phyloP scores from a whole-genome alignment of 208 protist species.

The Leishmania tarentolae region DNA sequence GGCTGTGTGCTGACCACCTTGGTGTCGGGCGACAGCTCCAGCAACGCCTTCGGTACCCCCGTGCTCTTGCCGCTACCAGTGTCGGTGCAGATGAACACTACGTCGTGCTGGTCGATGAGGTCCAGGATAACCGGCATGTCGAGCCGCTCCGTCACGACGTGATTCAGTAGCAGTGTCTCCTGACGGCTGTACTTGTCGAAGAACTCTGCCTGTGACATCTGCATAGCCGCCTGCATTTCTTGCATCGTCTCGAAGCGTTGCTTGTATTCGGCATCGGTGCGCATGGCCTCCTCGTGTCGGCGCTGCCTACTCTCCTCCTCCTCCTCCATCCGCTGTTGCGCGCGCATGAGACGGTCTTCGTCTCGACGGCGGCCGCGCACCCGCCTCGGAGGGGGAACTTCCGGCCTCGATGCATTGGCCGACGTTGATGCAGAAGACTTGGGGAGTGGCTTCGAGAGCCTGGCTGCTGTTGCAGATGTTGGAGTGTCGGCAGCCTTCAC shows the following conservation, averaged over 20 bases:
- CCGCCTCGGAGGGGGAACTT: slow-evolving; percentile 8
- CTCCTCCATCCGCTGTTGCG: slow-evolving; percentile 42
- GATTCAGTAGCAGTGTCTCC: slow-evolving; percentile 46
- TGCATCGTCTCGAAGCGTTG: slow-evolving; percentile 68
- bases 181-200: slow-evolving; percentile 57
- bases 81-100: slow-evolving; percentile 88
- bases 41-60: slow-evolving; percentile 78
- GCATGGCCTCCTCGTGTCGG: slow-evolving; percentile 68
- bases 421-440: background rate
- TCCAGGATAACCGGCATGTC: slow-evolving; percentile 82
- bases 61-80: slow-evolving; percentile 91
- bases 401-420: background rate
- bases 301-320: slow-evolving; percentile 44
- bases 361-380: slow-evolving; percentile 39
- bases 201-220: slow-evolving; percentile 48
- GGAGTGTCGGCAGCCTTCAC: background rate
- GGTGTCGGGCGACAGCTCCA: slow-evolving; percentile 49
- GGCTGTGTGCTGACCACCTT: slow-evolving; percentile 55
- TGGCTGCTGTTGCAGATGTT: background rate
- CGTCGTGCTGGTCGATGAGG: slow-evolving; percentile 82
- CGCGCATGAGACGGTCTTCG: slow-evolving; percentile 30
- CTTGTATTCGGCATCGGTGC: slow-evolving; percentile 70
- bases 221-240: slow-evolving; percentile 60
- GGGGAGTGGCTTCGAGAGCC: background rate
- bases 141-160: slow-evolving; percentile 65